Conservation (phyloP, 495 filamentous ascomycete genomes). For the Penicillium cosmopolitanum region DNA sequence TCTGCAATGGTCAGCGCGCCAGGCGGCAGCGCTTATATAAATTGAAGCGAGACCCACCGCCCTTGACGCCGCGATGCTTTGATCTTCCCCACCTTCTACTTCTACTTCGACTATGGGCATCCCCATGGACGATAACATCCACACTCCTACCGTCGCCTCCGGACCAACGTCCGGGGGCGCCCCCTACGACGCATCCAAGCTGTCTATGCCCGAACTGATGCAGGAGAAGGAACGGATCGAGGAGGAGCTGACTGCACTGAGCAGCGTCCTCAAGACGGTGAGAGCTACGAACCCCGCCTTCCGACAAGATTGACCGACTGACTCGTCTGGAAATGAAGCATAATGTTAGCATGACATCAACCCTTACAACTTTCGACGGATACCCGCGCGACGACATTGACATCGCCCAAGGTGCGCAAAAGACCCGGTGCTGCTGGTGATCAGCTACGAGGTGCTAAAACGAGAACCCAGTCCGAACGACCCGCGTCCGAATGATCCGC, state of each 20-base stretch:
- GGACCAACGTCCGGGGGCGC: constrained; percentile 63
- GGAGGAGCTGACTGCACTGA: constrained; percentile 79
- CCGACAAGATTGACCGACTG: constrained; percentile 11
- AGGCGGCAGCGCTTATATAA: constrained; percentile 29
- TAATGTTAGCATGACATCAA: constrained; percentile 89
- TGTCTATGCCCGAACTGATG: constrained; percentile 66
- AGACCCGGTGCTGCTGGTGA: neutral
- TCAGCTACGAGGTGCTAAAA: constrained; percentile 17
- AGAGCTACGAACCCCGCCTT: constrained; percentile 4
- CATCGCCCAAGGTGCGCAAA: constrained; percentile 81
- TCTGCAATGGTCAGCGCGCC: constrained; percentile 5
- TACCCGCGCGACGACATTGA: constrained; percentile 94
- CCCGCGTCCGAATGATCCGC: constrained; percentile 83
- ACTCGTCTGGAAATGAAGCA: constrained; percentile 59
- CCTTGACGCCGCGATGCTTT: constrained; percentile 15
- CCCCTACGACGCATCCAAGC: constrained; percentile 60
- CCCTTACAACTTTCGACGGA: constrained; percentile 86
- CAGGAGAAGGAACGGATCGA: constrained; percentile 80
- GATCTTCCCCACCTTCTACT: constrained; percentile 23
- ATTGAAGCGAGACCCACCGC: constrained; percentile 23
- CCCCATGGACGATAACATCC: constrained; percentile 68
- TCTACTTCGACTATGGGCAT: constrained; percentile 38
- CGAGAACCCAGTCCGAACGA: constrained; percentile 73
- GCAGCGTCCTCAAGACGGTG: constrained; percentile 89
- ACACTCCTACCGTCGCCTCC: constrained; percentile 75